Percentiles rank a stretch among this genome's conserved stretches.
Evolutionary conservation across 371 early-diverging fungal genomes (phyloP).

Genomic region (Mucor racemosus): DNA sequence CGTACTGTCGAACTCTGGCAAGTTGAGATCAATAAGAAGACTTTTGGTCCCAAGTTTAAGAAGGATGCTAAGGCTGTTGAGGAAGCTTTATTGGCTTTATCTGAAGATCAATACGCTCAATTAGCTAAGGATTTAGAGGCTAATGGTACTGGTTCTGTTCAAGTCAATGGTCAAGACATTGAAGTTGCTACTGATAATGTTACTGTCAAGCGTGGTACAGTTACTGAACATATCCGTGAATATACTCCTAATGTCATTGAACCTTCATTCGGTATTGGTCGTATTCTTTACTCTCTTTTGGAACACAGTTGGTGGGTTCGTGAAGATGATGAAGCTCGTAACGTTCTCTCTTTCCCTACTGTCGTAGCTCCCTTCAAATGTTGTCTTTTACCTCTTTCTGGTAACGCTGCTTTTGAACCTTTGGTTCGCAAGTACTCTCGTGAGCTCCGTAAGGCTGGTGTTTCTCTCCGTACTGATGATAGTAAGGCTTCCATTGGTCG

Average conservation of each 20-base stretch:
- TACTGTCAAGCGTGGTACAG: constrained; percentile 71
- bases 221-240: constrained; percentile 91
- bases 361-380: constrained; percentile 95
- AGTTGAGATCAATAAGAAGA: constrained; percentile 91
- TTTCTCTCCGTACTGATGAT: constrained; percentile 86
- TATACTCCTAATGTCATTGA: constrained; percentile 99
- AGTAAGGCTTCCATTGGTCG: constrained; percentile 95
- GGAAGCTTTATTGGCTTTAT: constrained; percentile 70
- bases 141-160: constrained; percentile 54
- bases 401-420: constrained; percentile 77
- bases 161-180: constrained; percentile 74
- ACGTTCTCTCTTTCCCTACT: constrained; percentile 91
- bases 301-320: constrained; percentile 97
- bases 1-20: constrained; percentile 76
- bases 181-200: constrained; percentile 77
- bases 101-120: constrained; percentile 65
- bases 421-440: constrained; percentile 66
- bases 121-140: constrained; percentile 61
- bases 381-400: constrained; percentile 89
- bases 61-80: constrained; percentile 90
- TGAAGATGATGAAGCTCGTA: constrained; percentile 89
- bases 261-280: constrained; percentile 99
- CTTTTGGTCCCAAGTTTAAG: constrained; percentile 93
- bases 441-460: constrained; percentile 47
- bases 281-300: constrained; percentile 97